Evolutionary conservation across 2,329 filamentous ascomycete genomes (phyloP).

Genomic region (Cercospora citrullina): DNA sequence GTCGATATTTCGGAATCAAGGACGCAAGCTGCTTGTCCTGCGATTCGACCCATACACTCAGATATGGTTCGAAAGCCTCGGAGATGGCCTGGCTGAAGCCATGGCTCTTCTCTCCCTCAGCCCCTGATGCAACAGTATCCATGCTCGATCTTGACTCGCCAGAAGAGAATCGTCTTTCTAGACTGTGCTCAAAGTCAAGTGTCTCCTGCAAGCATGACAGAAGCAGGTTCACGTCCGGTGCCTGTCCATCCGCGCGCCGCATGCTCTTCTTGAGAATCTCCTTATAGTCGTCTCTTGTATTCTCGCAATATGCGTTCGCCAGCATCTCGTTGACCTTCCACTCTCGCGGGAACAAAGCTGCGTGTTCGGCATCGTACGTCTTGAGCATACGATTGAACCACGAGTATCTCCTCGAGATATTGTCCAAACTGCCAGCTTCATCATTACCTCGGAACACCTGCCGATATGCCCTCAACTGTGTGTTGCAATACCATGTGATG

Average conservation of each 20-base stretch:
- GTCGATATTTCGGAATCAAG: conserved; percentile 85
- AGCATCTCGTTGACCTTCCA: conserved; percentile 92
- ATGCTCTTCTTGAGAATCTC: conserved; percentile 86
- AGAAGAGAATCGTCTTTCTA: conserved; percentile 79
- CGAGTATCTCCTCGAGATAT: conserved; percentile 89
- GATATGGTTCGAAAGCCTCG: conserved; percentile 93
- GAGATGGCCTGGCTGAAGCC: conserved; percentile 90
- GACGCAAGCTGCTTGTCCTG: conserved; percentile 84
- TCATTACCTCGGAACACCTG: conserved; percentile 96
- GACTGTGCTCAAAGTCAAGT: conserved; percentile 89
- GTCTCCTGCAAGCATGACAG: conserved; percentile 92
- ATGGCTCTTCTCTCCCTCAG: conserved; percentile 65
- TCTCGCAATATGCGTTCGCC: conserved; percentile 90
- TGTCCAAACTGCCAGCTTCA: conserved; percentile 93
- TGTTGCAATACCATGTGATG: conserved; percentile 97
- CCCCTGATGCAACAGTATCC: conserved; percentile 75
- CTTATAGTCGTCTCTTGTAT: conserved; percentile 92
- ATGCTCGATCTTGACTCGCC: conserved; percentile 68
- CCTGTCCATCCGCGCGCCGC: conserved; percentile 72
- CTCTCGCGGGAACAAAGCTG: conserved; percentile 76
- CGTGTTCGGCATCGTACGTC: conserved; percentile 91
- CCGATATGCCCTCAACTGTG: conserved; percentile 89
- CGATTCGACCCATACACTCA: conserved; percentile 95
- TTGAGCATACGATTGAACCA: conserved; percentile 98
- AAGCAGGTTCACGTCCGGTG: conserved; percentile 84